These are phyloP conservation scores for Achaetomiella virescens DNA, from an alignment of 495 filamentous ascomycete genomes.

Conservation along the genomic window DNA sequence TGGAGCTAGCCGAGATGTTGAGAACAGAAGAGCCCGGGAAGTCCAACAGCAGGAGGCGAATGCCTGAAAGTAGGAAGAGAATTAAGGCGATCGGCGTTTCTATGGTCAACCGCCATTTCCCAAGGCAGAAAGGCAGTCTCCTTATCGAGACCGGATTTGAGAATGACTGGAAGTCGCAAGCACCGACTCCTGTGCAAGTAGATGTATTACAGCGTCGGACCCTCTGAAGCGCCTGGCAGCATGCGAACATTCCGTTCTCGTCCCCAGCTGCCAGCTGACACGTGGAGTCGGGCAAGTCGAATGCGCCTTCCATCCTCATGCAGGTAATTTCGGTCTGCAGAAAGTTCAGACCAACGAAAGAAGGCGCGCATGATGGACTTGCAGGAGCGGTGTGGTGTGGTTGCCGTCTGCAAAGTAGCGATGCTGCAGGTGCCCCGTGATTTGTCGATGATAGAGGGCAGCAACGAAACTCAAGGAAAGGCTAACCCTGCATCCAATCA, in stretches of 20 bases:
- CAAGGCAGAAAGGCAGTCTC: background rate
- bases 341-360: background rate
- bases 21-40: no score
- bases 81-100: no score
- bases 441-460: background rate
- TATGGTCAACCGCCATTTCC: no score
- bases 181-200: no score
- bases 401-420: background rate
- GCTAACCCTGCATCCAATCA: constrained; percentile 6
- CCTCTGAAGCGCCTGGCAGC: background rate
- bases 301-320: background rate
- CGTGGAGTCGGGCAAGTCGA: background rate
- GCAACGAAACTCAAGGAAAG: background rate
- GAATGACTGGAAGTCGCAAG: no score
- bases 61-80: no score
- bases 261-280: background rate
- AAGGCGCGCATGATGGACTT: background rate
- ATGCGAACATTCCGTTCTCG: background rate
- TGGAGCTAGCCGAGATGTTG: no score
- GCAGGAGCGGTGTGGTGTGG: background rate
- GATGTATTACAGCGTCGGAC: no score
- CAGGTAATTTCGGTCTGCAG: background rate
- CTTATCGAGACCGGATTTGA: no score
- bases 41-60: no score
- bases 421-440: constrained; percentile 3